These are phyloP conservation scores for Ceratocystis huliohia DNA, from an alignment of 2,329 filamentous ascomycete species.

Conservation along the genomic window DNA sequence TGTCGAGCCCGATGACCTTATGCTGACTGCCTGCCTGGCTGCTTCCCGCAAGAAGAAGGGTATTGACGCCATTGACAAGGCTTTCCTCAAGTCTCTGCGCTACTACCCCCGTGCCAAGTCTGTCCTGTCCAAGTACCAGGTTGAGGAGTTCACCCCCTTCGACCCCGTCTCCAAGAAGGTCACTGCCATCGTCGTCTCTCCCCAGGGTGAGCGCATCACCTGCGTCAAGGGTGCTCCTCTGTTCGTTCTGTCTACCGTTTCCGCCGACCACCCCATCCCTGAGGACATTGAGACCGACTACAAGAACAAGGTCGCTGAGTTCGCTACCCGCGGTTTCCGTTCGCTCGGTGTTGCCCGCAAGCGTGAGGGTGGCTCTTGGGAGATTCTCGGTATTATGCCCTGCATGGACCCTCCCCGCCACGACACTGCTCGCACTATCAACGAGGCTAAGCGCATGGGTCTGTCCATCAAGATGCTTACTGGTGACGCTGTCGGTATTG, in stretches of 20 bases:
- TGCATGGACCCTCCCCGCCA: constrained; percentile 84
- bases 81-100: constrained; percentile 75
- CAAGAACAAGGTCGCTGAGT: constrained; percentile 86
- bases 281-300: constrained; percentile 68
- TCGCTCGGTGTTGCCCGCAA: constrained; percentile 88
- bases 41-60: constrained; percentile 91
- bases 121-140: constrained; percentile 70
- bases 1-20: constrained; percentile 75
- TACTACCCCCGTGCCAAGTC: constrained; percentile 73
- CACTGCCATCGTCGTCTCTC: constrained; percentile 68
- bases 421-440: constrained; percentile 81
- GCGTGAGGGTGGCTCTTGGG: constrained; percentile 68
- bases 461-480: constrained; percentile 94
- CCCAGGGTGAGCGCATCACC: constrained; percentile 68
- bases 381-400: constrained; percentile 90
- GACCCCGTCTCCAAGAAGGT: constrained; percentile 93
- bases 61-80: constrained; percentile 90
- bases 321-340: constrained; percentile 85
- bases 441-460: constrained; percentile 77
- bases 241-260: constrained; percentile 75
- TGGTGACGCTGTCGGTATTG: constrained; percentile 86
- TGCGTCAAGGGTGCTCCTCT: constrained; percentile 88
- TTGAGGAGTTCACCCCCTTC: constrained; percentile 75
- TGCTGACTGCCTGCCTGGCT: constrained; percentile 82
- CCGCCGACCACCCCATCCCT: constrained; percentile 69